Base-by-base conservation (phyloP, 768 basidiomycete species). In the Lactarius indigo region DNA sequence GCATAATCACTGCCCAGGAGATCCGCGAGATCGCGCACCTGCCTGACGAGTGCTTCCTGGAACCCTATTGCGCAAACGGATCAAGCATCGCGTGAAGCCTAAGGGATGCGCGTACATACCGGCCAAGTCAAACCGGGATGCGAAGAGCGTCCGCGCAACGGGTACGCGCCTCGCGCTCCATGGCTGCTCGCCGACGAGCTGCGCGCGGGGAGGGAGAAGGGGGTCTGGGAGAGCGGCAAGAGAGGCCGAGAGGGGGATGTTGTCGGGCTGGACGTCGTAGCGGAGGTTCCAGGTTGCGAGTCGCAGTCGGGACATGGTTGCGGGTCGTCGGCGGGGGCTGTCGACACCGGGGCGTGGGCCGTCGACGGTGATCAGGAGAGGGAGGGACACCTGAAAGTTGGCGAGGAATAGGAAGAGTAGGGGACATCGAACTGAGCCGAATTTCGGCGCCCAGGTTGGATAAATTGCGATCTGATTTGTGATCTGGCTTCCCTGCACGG, bases 1-100 rank as follows among this genome's bases (percentile, higher is more conserved):
- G 75, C 79, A 82, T 84, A 89, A 5, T 79, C 78, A 5, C 75
- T 64, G 0, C 87, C 87, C 17, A 89, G 78, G 5, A 89, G 77
- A 55, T 79, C 77, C 8, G 78, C 76, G 6, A 89, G 72, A 69
- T 89, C 88, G 30, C 74, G 73, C 6, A 89, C 82, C 72, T 89
- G 88, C 61, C 82, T 74, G 30, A 83, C 74, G 9, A 87, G 76
- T 2, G 82, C 86, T 68, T 85, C 84, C 65, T 84, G 84, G 69
- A 84, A 82, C 23, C 80, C 83, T 83, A 63, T n/a, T 5, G 23
- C 13, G 20, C 12, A 8, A 8, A 28, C 12, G 28, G 18, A 58
- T 57, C 59, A 37, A 4, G 13, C 23, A 26, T 44, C 44, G 15
- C 57, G 26, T 15, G 20, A 7, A 23, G 23, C 50, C 12, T 2